Evolutionary conservation across 345 rosid species (phyloP), one percentile per base, ranked within the genome.

Genomic region (Sonneratia alba): DNA sequence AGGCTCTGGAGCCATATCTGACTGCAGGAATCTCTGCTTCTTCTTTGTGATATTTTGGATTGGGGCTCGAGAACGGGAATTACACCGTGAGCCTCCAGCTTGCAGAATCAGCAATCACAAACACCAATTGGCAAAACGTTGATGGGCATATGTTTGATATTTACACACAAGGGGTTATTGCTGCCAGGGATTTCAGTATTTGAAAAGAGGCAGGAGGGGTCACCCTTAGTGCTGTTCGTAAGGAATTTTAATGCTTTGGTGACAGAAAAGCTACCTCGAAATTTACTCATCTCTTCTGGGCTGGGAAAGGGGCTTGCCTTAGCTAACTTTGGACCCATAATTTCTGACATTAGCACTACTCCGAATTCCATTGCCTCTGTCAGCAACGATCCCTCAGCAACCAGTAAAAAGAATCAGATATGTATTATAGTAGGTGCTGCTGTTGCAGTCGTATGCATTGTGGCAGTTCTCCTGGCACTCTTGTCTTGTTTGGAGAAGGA

Each of bases 361-460:
- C 66, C 70, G 10, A 67, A 88, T 82, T 91, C 88, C 70, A 47
- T 3, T 71, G 92, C 97, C 22, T 79, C 86, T 43, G 93, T 91
- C 40, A 80, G 72, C 24, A 81, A 85, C 82, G 82, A 63, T 40
- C 74, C 83, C 70, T 87, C 92, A 38, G 62, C 7, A 5, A 42
- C 70, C 38, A 72, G 68, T 13, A 63, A 81, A 69, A 86, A 81
- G 70, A 27, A 68, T 40, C 56, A 47, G 11, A 43, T 16, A 21
- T 55, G 70, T 10, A 7, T 68, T 55, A 22, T 68, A 24, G 19
- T 63, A 14, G 22, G 65, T 61, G 64, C 70, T 15, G 40, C 34
- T 0, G 75, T 75, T 13, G 51, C 14, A 7, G 19, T n/a, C 4
- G 18, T 57, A 18, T 6, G 64, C 11, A 67, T 56, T 3, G 19